Percentiles rank a stretch among this genome's conserved stretches.
These are phyloP conservation scores for Carex parvula DNA, from an alignment of 176 grass and related monocot species.

Conservation along the genomic window DNA sequence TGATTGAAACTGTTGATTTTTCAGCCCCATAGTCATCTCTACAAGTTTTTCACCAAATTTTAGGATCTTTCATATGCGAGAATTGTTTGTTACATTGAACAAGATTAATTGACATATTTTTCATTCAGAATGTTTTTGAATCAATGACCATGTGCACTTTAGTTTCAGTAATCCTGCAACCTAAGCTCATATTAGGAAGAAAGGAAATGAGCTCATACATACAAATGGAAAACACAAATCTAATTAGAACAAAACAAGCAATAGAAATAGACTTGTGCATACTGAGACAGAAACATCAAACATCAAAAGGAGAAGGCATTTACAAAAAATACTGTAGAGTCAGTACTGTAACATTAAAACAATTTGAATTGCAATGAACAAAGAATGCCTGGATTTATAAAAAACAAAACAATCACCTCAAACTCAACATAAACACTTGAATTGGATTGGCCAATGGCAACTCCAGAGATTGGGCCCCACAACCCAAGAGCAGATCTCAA, in stretches of 20 bases:
- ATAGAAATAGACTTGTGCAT: neutral
- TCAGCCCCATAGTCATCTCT: neutral
- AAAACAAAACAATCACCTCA: constrained; percentile 5
- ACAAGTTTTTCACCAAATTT: neutral
- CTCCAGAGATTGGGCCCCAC: constrained; percentile 9
- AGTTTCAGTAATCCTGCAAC: neutral
- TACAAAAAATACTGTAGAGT: neutral
- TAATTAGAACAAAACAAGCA: neutral
- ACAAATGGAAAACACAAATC: neutral
- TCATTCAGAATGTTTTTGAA: neutral
- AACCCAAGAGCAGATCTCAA: neutral
- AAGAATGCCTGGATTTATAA: neutral
- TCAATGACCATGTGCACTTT: neutral
- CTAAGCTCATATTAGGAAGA: neutral
- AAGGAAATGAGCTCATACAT: neutral
- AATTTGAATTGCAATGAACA: neutral
- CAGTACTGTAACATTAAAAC: neutral
- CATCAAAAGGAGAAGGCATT: neutral
- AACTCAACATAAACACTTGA: constrained; percentile 25
- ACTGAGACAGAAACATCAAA: neutral
- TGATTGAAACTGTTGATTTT: neutral
- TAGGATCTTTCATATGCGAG: neutral
- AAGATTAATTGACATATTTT: neutral
- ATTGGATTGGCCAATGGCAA: constrained; percentile 2
- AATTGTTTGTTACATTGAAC: neutral